Evolutionary conservation across 192 early-diverging fungal genomes (phyloP).

Genomic region (Jimgerdemannia lactiflua): DNA sequence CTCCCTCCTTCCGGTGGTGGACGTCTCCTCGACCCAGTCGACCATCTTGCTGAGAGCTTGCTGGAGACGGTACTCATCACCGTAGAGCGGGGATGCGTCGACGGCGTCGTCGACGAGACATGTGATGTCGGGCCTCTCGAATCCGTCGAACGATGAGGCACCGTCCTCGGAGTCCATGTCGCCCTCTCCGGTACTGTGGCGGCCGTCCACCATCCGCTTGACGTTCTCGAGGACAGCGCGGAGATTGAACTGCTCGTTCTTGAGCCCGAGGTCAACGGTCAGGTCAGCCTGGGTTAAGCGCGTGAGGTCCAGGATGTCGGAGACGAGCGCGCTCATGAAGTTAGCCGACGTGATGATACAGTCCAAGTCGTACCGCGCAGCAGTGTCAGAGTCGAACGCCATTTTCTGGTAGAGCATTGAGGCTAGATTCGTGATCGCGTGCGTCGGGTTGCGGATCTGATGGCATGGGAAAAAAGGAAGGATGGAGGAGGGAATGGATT

Average conservation of each 20-base stretch:
- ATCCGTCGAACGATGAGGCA: too few species aligned
- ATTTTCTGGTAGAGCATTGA: not conserved
- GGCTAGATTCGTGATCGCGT: constrained; percentile 6
- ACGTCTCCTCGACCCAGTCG: too few species aligned
- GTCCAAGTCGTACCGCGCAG: constrained; percentile 5
- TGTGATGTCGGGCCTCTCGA: too few species aligned
- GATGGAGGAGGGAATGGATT: too few species aligned
- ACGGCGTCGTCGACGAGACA: too few species aligned
- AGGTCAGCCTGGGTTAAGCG: constrained; percentile 2
- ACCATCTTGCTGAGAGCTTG: constrained; percentile 3
- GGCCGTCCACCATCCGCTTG: not conserved
- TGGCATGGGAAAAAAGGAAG: constrained; percentile 1
- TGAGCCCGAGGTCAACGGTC: constrained; percentile 7
- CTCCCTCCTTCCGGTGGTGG: too few species aligned
- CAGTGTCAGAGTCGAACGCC: not conserved
- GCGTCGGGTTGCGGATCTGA: constrained; percentile 9
- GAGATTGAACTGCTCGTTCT: constrained; percentile 3
- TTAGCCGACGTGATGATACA: constrained; percentile 9
- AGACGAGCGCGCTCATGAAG: constrained; percentile 4
- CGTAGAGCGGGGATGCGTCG: not conserved
- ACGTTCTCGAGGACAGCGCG: not conserved
- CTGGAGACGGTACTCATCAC: constrained; percentile 3
- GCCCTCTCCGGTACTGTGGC: not conserved
- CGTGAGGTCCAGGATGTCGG: constrained; percentile 8
- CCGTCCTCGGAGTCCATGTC: not conserved